Evolutionary conservation across 2,329 filamentous ascomycete genomes (phyloP).

Genomic region (Verticillium nonalfalfae): DNA sequence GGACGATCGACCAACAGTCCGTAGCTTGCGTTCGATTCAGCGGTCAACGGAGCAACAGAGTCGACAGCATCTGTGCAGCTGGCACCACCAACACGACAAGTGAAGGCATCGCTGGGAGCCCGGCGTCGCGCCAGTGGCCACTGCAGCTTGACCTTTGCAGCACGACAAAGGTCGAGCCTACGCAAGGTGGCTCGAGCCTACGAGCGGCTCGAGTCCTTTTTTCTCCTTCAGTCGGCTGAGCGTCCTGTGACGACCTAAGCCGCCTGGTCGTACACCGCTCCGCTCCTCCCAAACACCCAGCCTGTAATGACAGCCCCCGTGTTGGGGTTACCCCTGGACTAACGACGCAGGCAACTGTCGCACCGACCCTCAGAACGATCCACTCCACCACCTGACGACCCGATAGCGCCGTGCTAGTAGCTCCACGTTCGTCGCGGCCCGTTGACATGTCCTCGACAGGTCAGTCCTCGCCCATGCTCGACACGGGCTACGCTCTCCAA

Average conservation of each 20-base stretch:
- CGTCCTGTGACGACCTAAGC: background rate
- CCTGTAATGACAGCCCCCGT: background rate
- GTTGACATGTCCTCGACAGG: background rate
- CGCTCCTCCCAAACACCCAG: background rate
- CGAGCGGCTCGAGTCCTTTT: background rate
- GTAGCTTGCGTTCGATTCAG: background rate
- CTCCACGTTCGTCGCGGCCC: background rate
- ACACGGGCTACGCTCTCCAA: background rate
- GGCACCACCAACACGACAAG: background rate
- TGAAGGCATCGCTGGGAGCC: background rate
- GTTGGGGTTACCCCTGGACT: background rate
- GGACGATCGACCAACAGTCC: background rate
- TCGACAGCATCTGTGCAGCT: background rate
- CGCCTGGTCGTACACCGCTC: background rate
- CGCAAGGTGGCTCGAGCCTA: no score
- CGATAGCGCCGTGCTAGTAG: background rate
- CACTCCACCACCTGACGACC: background rate
- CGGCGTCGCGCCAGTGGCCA: background rate
- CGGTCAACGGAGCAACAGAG: background rate
- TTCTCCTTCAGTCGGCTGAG: background rate
- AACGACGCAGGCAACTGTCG: background rate
- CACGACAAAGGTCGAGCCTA: background rate
- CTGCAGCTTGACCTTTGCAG: background rate
- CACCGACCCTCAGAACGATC: background rate
- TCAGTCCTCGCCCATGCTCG: background rate